Conservation (phyloP, 306 rosid genomes). For the Herpetospermum pedunculosum region DNA sequence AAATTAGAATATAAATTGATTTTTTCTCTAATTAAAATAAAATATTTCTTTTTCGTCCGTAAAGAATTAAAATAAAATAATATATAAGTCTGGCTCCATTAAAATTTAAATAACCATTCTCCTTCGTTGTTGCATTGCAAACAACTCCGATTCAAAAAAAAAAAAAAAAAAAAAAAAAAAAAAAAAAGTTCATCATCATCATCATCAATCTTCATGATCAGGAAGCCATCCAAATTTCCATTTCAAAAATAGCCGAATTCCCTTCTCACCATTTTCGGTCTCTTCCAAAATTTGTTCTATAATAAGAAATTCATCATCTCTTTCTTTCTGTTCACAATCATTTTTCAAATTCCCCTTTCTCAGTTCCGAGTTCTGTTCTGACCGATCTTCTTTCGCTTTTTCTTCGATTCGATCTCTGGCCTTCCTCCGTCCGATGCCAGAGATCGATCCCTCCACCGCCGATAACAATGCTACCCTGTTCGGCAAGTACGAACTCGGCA, state of each 20-base stretch:
- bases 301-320: background rate
- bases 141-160: background rate
- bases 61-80: no score
- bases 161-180: background rate
- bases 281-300: background rate
- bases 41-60: no score
- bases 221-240: background rate
- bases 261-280: background rate
- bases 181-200: background rate
- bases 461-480: constrained; percentile 29
- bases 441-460: constrained; percentile 3
- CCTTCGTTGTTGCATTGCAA: background rate
- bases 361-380: background rate
- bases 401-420: constrained; percentile 12
- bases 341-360: background rate
- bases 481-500: constrained; percentile 53
- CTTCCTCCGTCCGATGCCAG: background rate
- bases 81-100: background rate
- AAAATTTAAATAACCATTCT: background rate
- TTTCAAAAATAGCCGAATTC: background rate
- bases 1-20: no score
- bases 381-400: background rate
- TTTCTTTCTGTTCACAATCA: background rate
- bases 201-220: no score
- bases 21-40: no score